phyloP scores from a whole-genome alignment of 139 green algal species.

The Chlorella sp. region DNA sequence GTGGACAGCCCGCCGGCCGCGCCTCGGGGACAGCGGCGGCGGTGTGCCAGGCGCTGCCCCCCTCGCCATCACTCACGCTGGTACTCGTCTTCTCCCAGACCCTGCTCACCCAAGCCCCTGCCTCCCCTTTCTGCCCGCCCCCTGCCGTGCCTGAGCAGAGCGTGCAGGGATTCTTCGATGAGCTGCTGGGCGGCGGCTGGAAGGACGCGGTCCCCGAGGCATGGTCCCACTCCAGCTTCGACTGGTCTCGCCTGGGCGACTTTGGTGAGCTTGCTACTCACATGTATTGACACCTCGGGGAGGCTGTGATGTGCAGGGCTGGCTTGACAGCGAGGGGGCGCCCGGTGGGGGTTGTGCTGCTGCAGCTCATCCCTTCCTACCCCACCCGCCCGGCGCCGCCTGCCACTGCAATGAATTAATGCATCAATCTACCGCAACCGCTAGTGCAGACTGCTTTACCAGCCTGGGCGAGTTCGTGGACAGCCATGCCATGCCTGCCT shows the following conservation, averaged over 20 bases:
- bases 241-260: constrained; percentile 17
- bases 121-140: background rate
- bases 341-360: background rate
- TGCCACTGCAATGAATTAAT: background rate
- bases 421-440: too few relatives aligned
- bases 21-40: too few relatives aligned
- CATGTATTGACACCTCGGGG: too few relatives aligned
- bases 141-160: background rate
- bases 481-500: too few relatives aligned
- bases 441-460: too few relatives aligned
- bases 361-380: background rate
- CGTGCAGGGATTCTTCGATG: constrained; percentile 22
- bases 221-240: constrained; percentile 19
- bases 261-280: constrained; percentile 32
- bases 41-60: too few relatives aligned
- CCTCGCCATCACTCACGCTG: too few relatives aligned
- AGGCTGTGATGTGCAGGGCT: too few relatives aligned
- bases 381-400: background rate
- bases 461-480: too few relatives aligned
- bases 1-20: background rate
- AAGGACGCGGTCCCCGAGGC: background rate
- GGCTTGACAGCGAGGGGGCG: background rate
- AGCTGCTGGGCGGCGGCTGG: constrained; percentile 28
- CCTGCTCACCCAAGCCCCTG: background rate
- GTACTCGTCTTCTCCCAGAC: too few relatives aligned